Evolutionary conservation across 2,329 filamentous ascomycete species (phyloP).

Genomic region (Corinectria fuckeliana): DNA sequence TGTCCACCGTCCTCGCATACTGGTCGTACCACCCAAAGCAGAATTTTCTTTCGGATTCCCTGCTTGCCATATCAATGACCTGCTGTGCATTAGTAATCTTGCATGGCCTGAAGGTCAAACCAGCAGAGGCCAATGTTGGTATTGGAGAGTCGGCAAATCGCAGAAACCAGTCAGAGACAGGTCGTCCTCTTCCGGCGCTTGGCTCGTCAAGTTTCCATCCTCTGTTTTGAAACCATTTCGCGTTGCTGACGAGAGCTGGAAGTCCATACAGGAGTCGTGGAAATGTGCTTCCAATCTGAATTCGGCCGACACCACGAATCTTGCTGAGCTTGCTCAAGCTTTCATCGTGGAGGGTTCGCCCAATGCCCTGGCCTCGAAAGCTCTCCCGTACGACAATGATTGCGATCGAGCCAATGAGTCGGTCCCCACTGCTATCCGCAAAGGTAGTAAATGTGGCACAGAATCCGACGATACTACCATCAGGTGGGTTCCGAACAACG

Average conservation of each 20-base stretch:
- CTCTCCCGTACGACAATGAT: constrained; percentile 58
- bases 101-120: constrained; percentile 54
- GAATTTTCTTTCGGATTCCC: constrained; percentile 53
- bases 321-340: constrained; percentile 56
- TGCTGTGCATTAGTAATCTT: constrained; percentile 52
- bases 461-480: constrained; percentile 57
- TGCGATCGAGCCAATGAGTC: constrained; percentile 62
- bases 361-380: constrained; percentile 58
- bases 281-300: constrained; percentile 65
- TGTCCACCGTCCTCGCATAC: constrained; percentile 58
- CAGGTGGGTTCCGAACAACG: constrained; percentile 56
- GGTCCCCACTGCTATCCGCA: constrained; percentile 58
- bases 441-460: constrained; percentile 67
- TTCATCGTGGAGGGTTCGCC: constrained; percentile 58
- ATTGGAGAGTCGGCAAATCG: constrained; percentile 57
- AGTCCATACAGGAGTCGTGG: constrained; percentile 64
- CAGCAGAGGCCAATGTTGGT: constrained; percentile 47
- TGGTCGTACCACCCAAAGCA: constrained; percentile 66
- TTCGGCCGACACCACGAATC: constrained; percentile 58
- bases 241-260: constrained; percentile 49
- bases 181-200: constrained; percentile 54
- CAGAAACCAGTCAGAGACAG: constrained; percentile 61
- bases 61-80: constrained; percentile 58
- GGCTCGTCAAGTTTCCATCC: constrained; percentile 58
- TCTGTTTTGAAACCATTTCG: constrained; percentile 61